Evolutionary conservation across 2,329 filamentous ascomycete genomes (phyloP).

Genomic region (Monilinia laxa): DNA sequence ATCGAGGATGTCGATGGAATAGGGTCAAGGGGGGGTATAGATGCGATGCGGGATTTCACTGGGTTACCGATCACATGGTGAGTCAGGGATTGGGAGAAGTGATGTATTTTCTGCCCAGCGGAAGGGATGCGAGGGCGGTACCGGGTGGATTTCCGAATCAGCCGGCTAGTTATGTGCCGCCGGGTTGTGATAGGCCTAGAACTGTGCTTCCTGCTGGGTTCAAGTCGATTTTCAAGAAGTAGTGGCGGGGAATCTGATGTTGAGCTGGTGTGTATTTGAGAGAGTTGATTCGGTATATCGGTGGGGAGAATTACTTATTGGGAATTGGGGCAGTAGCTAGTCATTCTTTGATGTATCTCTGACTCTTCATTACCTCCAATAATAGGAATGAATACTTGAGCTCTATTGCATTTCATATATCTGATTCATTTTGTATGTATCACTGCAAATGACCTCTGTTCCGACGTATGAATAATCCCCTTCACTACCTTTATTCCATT

Average conservation of each 20-base stretch:
- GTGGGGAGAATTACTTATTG: neutral
- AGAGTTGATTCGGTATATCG: neutral
- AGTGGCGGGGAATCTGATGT: neutral
- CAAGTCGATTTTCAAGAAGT: neutral
- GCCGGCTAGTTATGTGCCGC: neutral
- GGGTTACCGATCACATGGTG: neutral
- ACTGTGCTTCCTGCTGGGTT: neutral
- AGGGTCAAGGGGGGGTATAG: neutral
- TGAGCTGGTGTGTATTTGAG: neutral
- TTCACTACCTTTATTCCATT: neutral
- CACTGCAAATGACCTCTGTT: neutral
- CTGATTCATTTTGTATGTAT: too few relatives aligned
- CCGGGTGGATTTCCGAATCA: conserved; percentile 1
- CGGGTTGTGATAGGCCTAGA: neutral
- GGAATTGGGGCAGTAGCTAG: neutral
- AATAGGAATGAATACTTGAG: too few relatives aligned
- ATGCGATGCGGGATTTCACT: conserved; percentile 5
- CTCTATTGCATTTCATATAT: too few relatives aligned
- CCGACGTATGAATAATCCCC: neutral
- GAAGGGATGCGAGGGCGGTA: conserved; percentile 1
- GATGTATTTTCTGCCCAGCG: neutral
- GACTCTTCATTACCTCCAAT: neutral
- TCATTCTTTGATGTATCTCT: neutral
- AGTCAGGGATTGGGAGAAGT: conserved; percentile 1
- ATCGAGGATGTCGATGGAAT: conserved; percentile 2